Evolutionary conservation across 768 basidiomycete species (phyloP).

Genomic region (Boletellus sp.): DNA sequence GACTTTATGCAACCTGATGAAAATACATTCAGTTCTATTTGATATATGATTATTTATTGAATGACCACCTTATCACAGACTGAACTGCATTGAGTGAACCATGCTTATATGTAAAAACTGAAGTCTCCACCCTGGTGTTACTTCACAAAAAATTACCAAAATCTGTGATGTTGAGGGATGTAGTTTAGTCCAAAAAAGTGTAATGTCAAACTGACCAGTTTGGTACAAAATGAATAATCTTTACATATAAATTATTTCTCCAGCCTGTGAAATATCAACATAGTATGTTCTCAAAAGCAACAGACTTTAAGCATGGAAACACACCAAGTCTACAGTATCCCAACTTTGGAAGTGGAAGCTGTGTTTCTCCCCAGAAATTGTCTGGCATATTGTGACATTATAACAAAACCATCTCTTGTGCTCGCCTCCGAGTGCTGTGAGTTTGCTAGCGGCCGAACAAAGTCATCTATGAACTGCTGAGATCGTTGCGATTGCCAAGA

Average conservation of each 20-base stretch:
- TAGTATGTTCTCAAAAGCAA: not conserved
- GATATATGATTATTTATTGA: too few relatives aligned
- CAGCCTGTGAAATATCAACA: not conserved
- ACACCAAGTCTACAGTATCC: not conserved
- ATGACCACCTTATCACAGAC: too few relatives aligned
- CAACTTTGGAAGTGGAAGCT: not conserved
- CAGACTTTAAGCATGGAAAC: not conserved
- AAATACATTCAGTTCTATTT: too few relatives aligned
- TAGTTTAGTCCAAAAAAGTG: not conserved
- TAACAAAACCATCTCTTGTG: not conserved
- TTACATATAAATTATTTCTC: too few relatives aligned
- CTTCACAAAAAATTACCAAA: too few relatives aligned
- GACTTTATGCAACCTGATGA: too few relatives aligned
- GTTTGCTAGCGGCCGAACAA: constrained; percentile 18
- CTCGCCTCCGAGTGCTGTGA: not conserved
- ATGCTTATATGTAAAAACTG: too few relatives aligned
- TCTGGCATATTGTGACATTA: constrained; percentile 6
- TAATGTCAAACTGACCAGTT: too few relatives aligned
- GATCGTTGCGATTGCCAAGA: not conserved
- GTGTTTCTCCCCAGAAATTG: constrained; percentile 8
- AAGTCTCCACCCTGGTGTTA: too few relatives aligned
- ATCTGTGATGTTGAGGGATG: too few relatives aligned
- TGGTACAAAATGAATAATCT: too few relatives aligned
- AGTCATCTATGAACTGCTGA: constrained; percentile 9
- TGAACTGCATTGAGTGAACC: too few relatives aligned